Conservation (phyloP, 768 basidiomycete genomes). For the Cystofilobasidium macerans region DNA sequence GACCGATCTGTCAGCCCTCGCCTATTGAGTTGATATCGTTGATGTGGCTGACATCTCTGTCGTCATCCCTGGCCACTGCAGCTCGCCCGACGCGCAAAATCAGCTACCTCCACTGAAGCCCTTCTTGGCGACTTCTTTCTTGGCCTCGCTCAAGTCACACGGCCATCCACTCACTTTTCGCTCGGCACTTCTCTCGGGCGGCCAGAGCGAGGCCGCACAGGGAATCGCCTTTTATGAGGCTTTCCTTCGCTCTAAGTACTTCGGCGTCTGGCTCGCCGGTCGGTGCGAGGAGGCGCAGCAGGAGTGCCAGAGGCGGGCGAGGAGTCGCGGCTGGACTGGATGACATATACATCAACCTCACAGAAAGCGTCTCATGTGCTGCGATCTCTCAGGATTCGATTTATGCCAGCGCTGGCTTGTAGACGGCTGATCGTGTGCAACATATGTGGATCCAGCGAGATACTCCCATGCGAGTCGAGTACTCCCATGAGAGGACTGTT, state of each 20-base stretch:
- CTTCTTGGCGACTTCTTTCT: conserved; percentile 58
- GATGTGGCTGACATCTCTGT: too few relatives aligned
- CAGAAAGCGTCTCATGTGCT: too few relatives aligned
- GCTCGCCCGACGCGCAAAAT: conserved; percentile 45
- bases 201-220: conserved; percentile 1
- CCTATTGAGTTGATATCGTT: too few relatives aligned
- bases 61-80: neutral
- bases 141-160: conserved; percentile 58
- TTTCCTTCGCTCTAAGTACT: conserved; percentile 20
- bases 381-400: too few relatives aligned
- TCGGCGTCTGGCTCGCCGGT: conserved; percentile 23
- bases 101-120: conserved; percentile 36
- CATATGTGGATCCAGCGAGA: too few relatives aligned
- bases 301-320: conserved; percentile 21
- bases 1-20: conserved; percentile 16
- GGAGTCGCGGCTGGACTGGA: conserved; percentile 11
- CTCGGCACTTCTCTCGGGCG: conserved; percentile 7
- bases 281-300: conserved; percentile 21
- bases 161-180: conserved; percentile 67
- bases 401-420: too few relatives aligned
- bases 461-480: too few relatives aligned
- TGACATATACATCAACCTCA: too few relatives aligned
- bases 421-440: too few relatives aligned
- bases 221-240: conserved; percentile 23
- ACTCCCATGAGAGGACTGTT: too few relatives aligned